phyloP scores from a whole-genome alignment of 306 rosid species.

The Pterocarpus santalinus region DNA sequence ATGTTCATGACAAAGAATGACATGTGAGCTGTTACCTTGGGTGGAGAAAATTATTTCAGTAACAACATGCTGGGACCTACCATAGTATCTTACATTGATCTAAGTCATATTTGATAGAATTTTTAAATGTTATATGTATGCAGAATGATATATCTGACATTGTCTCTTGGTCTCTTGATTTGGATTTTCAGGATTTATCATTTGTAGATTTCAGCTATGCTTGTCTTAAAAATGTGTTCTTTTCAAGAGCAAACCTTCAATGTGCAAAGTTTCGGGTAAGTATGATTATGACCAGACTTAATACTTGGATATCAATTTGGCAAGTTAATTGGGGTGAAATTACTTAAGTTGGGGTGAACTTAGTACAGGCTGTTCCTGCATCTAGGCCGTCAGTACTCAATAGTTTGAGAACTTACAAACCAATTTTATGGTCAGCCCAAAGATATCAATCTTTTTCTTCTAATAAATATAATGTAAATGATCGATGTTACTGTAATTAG shows the following conservation, averaged over 20 bases:
- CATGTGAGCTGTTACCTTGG: constrained; percentile 15
- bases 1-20: constrained; percentile 19
- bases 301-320: constrained; percentile 37
- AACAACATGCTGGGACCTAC: constrained; percentile 2
- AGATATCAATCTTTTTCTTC: constrained; percentile 13
- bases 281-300: constrained; percentile 23
- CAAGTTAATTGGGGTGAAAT: constrained; percentile 37
- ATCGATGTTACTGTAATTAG: constrained; percentile 22
- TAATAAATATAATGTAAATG: neutral
- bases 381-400: constrained; percentile 35
- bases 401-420: neutral
- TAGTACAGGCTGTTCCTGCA: constrained; percentile 25
- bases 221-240: constrained; percentile 87
- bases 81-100: neutral
- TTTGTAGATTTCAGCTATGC: constrained; percentile 92
- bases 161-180: constrained; percentile 25
- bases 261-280: constrained; percentile 94
- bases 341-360: constrained; percentile 32
- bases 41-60: constrained; percentile 8
- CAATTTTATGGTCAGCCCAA: constrained; percentile 26
- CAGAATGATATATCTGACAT: constrained; percentile 37
- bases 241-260: constrained; percentile 89
- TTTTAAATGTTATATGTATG: constrained; percentile 18
- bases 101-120: constrained; percentile 17
- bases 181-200: constrained; percentile 82